Evolutionary conservation across 805 yeast species (phyloP).

Genomic region (Ogataea chonburiensis): DNA sequence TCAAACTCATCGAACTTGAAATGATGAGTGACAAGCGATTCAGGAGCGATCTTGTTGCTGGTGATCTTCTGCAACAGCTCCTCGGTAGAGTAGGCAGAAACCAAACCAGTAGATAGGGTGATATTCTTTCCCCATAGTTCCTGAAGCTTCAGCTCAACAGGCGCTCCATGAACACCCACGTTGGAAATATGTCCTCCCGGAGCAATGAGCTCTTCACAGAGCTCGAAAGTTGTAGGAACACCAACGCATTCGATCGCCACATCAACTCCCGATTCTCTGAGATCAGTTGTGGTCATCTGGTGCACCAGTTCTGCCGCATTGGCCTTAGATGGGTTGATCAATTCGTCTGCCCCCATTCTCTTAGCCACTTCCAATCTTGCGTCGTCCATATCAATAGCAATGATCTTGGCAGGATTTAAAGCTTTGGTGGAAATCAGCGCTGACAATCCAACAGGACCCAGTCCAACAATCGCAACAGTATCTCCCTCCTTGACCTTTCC

Average conservation of each 20-base stretch:
- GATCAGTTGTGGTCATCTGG: constrained; percentile 29
- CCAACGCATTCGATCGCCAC: constrained; percentile 68
- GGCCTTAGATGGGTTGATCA: constrained; percentile 50
- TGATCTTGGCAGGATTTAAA: constrained; percentile 53
- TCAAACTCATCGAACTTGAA: constrained; percentile 54
- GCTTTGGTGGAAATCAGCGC: constrained; percentile 56
- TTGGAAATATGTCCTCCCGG: constrained; percentile 67
- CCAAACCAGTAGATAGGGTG: constrained; percentile 48
- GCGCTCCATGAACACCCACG: constrained; percentile 53
- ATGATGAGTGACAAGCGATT: constrained; percentile 57
- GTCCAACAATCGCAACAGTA: constrained; percentile 61
- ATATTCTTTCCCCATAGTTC: constrained; percentile 47
- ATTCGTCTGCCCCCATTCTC: constrained; percentile 58
- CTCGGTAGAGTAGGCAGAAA: constrained; percentile 44
- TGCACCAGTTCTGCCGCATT: constrained; percentile 39
- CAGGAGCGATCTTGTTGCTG: constrained; percentile 43
- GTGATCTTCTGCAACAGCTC: constrained; percentile 38
- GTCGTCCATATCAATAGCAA: constrained; percentile 60
- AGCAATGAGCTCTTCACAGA: constrained; percentile 53
- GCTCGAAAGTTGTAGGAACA: constrained; percentile 57
- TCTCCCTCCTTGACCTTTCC: constrained; percentile 54
- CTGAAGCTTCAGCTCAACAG: constrained; percentile 42
- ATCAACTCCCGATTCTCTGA: constrained; percentile 51
- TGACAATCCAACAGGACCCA: constrained; percentile 67
- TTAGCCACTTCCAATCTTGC: constrained; percentile 56